A percentile compares a stretch with the other conserved stretches of the same genome.
Evolutionary conservation across 2,329 filamentous ascomycete genomes (phyloP).

Genomic region (Lachnellula suecica): DNA sequence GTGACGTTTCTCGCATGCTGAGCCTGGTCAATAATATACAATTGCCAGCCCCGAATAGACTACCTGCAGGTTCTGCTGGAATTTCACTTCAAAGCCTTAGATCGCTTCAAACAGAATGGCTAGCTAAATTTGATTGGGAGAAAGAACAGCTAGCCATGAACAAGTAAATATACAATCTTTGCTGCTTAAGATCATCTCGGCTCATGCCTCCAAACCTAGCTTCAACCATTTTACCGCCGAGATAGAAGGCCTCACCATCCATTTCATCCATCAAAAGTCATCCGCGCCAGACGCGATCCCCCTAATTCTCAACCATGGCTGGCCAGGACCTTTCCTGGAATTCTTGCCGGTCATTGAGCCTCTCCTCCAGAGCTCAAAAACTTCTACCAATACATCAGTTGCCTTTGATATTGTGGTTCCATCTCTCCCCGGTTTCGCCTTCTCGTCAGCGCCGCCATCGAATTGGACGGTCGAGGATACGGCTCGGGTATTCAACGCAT

Average conservation of each 20-base stretch:
- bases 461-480: conserved; percentile 9
- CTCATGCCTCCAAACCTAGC: neutral
- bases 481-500: conserved; percentile 7
- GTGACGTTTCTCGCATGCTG: neutral
- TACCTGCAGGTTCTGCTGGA: neutral
- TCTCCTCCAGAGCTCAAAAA: conserved; percentile 1
- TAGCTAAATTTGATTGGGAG: neutral
- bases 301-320: conserved; percentile 15
- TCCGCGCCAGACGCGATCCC: conserved; percentile 9
- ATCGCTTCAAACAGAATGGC: neutral
- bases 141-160: neutral
- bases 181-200: no score
- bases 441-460: conserved; percentile 8
- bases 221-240: conserved; percentile 25
- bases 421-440: conserved; percentile 15
- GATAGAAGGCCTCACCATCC: conserved; percentile 36
- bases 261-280: conserved; percentile 15
- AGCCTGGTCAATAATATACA: neutral
- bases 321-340: conserved; percentile 10
- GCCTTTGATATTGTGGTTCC: conserved; percentile 17
- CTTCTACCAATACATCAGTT: conserved; percentile 1
- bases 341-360: conserved; percentile 10
- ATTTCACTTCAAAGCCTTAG: neutral
- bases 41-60: neutral
- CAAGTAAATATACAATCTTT: neutral